Percentiles rank a stretch among this genome's conserved stretches.
These are phyloP conservation scores for Grosmannia serpens DNA, from an alignment of 2,329 filamentous ascomycete genomes.

Conservation along the genomic window DNA sequence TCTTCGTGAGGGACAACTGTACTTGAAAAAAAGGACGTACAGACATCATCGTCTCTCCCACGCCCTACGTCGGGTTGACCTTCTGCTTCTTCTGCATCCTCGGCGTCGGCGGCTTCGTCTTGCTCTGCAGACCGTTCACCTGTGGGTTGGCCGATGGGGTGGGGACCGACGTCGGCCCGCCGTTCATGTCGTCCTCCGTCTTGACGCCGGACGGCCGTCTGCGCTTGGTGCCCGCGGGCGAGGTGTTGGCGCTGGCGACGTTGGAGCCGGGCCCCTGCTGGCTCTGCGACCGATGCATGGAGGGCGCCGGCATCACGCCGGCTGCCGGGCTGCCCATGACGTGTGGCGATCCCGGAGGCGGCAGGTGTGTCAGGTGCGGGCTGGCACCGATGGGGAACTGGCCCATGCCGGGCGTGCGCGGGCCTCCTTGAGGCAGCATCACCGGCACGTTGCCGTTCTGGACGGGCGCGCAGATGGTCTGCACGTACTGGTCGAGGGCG, in stretches of 20 bases:
- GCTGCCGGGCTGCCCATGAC: slow-evolving; percentile 46
- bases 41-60: background rate
- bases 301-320: slow-evolving; percentile 51
- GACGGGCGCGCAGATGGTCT: slow-evolving; percentile 23
- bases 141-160: slow-evolving; percentile 35
- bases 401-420: slow-evolving; percentile 42
- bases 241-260: slow-evolving; percentile 57
- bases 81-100: slow-evolving; percentile 44
- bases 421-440: slow-evolving; percentile 31
- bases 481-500: slow-evolving; percentile 50
- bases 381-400: slow-evolving; percentile 50
- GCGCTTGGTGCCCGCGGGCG: slow-evolving; percentile 48
- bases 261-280: slow-evolving; percentile 57
- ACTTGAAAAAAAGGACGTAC: background rate
- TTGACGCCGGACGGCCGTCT: slow-evolving; percentile 47
- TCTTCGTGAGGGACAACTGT: background rate
- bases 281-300: slow-evolving; percentile 56
- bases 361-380: slow-evolving; percentile 47
- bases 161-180: slow-evolving; percentile 28
- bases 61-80: slow-evolving; percentile 22
- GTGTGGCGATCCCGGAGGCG: slow-evolving; percentile 51
- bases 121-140: slow-evolving; percentile 38
- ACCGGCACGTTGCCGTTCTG: slow-evolving; percentile 34
- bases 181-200: slow-evolving; percentile 38
- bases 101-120: slow-evolving; percentile 44